Conservation (phyloP, 176 grass and related monocot genomes). For the Paspalum notatum region DNA sequence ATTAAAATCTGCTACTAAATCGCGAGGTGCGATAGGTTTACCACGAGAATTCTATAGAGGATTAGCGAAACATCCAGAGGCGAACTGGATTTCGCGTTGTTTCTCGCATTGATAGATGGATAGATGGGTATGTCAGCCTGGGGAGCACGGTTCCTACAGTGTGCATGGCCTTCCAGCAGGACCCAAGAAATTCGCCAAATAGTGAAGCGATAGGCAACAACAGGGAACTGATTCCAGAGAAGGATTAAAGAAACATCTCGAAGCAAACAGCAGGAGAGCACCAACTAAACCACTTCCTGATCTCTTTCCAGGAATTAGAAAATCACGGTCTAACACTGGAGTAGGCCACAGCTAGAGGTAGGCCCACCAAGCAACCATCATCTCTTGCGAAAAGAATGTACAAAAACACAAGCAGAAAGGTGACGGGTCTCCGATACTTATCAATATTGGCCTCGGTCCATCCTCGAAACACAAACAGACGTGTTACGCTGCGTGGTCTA, state of each 20-base stretch:
- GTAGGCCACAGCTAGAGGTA: slow-evolving; percentile 36
- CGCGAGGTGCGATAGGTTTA: too few relatives aligned
- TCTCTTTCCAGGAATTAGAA: neutral
- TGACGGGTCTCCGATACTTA: slow-evolving; percentile 10
- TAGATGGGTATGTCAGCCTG: too few relatives aligned
- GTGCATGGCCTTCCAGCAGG: neutral
- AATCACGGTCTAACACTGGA: neutral
- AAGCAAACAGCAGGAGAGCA: slow-evolving; percentile 1
- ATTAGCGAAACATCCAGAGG: neutral
- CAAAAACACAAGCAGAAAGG: slow-evolving; percentile 36
- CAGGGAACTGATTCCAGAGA: neutral
- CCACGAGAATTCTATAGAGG: neutral
- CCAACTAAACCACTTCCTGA: slow-evolving; percentile 30
- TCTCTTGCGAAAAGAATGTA: slow-evolving; percentile 14
- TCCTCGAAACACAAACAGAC: slow-evolving; percentile 31
- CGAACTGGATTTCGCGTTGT: too few relatives aligned
- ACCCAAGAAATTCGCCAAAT: neutral
- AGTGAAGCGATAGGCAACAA: neutral
- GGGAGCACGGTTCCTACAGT: neutral
- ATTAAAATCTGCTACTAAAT: neutral
- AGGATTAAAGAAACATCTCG: neutral
- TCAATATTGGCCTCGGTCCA: slow-evolving; percentile 34
- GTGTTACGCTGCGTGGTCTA: slow-evolving; percentile 6
- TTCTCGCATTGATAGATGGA: too few relatives aligned
- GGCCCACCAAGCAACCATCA: slow-evolving; percentile 34